Evolutionary conservation across 2,329 filamentous ascomycete species (phyloP).

Genomic region (Stachybotrys elegans): DNA sequence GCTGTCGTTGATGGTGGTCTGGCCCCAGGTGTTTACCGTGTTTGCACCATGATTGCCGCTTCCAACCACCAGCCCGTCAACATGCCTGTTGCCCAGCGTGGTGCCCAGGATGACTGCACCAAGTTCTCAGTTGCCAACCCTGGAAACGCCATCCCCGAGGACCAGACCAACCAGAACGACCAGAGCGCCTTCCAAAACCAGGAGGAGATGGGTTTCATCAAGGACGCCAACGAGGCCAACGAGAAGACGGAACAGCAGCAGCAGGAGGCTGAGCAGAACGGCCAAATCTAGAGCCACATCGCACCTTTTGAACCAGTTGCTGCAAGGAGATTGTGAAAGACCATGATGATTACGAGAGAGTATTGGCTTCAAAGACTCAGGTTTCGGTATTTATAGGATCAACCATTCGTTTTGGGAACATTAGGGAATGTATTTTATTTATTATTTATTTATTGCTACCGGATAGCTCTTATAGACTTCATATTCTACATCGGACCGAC

Average conservation of each 20-base stretch:
- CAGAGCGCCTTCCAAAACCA: neutral
- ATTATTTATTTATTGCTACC: too few relatives aligned
- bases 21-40: neutral
- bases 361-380: too few relatives aligned
- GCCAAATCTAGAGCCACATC: too few relatives aligned
- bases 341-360: too few relatives aligned
- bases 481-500: too few relatives aligned
- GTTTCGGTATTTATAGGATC: too few relatives aligned
- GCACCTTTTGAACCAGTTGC: too few relatives aligned
- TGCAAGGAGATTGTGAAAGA: too few relatives aligned
- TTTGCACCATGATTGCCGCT: neutral
- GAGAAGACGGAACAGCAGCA: neutral
- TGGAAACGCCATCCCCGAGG: neutral
- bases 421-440: too few relatives aligned
- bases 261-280: neutral
- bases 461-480: too few relatives aligned
- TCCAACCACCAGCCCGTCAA: neutral
- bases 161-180: too few relatives aligned
- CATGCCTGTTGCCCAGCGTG: neutral
- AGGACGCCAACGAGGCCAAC: neutral
- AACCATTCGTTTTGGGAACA: too few relatives aligned
- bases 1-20: neutral
- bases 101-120: constrained; percentile 2
- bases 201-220: neutral
- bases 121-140: neutral